phyloP scores from a whole-genome alignment of 257 asterid genomes.

The Ilex aquifolium region DNA sequence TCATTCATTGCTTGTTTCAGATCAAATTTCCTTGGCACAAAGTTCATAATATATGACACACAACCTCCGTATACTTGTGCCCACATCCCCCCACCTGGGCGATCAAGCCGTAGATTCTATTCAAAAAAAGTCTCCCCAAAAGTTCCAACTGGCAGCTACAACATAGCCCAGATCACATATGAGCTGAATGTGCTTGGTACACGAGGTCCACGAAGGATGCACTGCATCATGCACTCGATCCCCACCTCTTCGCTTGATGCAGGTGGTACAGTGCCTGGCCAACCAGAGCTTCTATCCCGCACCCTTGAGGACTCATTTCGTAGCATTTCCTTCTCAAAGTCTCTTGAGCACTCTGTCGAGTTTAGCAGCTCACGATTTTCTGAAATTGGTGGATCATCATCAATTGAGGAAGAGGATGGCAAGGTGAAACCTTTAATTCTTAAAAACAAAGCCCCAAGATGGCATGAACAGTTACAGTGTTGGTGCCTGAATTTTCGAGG shows the following conservation, averaged over 20 bases:
- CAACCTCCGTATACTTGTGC: constrained; percentile 60
- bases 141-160: constrained; percentile 80
- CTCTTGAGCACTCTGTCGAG: constrained; percentile 65
- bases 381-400: constrained; percentile 36
- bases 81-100: constrained; percentile 51
- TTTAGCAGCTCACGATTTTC: constrained; percentile 84
- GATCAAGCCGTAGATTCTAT: constrained; percentile 69
- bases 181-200: constrained; percentile 94
- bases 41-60: constrained; percentile 87
- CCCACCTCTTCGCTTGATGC: constrained; percentile 77
- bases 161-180: constrained; percentile 70
- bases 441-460: constrained; percentile 86
- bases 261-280: constrained; percentile 84
- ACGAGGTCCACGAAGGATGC: constrained; percentile 89
- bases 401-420: constrained; percentile 35
- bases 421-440: constrained; percentile 61
- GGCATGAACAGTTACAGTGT: constrained; percentile 96
- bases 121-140: constrained; percentile 87
- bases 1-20: constrained; percentile 28
- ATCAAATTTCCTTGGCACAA: constrained; percentile 91
- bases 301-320: constrained; percentile 85
- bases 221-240: constrained; percentile 79
- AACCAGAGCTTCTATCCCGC: constrained; percentile 76
- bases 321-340: constrained; percentile 76
- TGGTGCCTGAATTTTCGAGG: constrained; percentile 93